Base-by-base conservation (phyloP, 352 stramenopile genomes). In the Phytophthora brassicae region DNA sequence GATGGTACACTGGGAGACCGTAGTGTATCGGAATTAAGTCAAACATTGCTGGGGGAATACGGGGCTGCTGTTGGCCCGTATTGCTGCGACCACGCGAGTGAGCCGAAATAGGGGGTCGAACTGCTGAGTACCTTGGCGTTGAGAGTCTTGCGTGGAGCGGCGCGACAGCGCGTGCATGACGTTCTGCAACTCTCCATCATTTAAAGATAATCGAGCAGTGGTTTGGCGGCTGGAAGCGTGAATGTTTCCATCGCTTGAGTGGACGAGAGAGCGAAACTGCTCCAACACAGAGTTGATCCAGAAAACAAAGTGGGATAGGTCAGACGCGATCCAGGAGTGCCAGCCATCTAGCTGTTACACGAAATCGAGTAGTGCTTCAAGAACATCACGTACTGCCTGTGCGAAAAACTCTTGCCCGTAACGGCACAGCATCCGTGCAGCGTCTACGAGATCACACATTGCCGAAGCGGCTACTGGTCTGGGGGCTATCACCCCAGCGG, bases 321-420 rank as follows among this genome's bases (percentile, higher is more conserved):
- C 60, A 0, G 60, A 7, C 3, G 36, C 3, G 1, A 33, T 17
- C 51, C 60, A 63, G 22, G 43, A 45, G 24, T 66, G 29, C 49
- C 49, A 66, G 5, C 51, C 36, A 28, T 67, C 59, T 0, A 61
- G 45, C 22, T 53, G 59, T 23, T 67, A 51, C 12, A 57, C 6
- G 33, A 62, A 62, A 17, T 48, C 59, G 36, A 67, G 59, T 4
- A 62, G 36, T 1, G 50, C 6, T 38, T 67, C 51, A 6, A 61
- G 36, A 29, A 67, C 46, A 14, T 60, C 51, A 6, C 28, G 45
- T 9, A 57, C 59, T 6, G 26, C 19, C 11, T 67, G 44, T 1
- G 22, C 51, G 20, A 56, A 52, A 22, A 54, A 62, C 20, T 33
- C 44, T 11, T 62, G 50, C 1, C 59, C 51, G 9, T 57, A 62